These are phyloP conservation scores for Eimeria zaria DNA, from an alignment of 169 alveolate genomes.

Conservation along the genomic window DNA sequence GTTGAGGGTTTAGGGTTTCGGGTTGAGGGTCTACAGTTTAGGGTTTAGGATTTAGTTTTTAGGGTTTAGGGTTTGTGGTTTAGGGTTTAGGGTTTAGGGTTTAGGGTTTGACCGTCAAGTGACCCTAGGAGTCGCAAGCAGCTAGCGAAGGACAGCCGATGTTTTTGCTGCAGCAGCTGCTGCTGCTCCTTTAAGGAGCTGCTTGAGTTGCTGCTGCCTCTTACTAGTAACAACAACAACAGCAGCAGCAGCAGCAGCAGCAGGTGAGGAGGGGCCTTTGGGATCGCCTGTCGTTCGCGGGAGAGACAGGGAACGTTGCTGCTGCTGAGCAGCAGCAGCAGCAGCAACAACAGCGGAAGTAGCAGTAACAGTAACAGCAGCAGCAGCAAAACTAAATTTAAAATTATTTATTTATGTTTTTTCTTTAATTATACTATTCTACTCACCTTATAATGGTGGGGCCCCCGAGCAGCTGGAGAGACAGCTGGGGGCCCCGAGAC, in stretches of 20 bases:
- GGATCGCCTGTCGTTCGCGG: not conserved
- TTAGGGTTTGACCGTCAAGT: constrained; percentile 6
- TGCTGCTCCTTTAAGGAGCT: not conserved
- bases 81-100: constrained; percentile 13
- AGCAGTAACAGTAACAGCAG: constrained; percentile 13
- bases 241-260: constrained; percentile 24
- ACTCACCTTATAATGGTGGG: not conserved
- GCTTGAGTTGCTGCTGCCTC: not conserved
- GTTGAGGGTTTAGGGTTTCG: not conserved
- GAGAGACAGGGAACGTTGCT: constrained; percentile 13
- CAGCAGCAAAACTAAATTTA: not conserved
- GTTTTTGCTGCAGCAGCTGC: not conserved
- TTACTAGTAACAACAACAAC: not conserved
- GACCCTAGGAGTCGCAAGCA: not conserved
- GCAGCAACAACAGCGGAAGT: not conserved
- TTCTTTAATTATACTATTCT: not conserved
- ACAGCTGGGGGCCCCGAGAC: constrained; percentile 32
- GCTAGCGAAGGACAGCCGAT: not conserved
- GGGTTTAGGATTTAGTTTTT: not conserved
- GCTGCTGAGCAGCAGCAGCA: not conserved
- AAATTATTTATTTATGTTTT: not conserved
- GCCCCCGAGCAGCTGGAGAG: not conserved
- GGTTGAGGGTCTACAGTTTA: not conserved
- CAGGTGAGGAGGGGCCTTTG: not conserved
- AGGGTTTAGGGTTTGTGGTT: not conserved